These are phyloP conservation scores for Pholiota adiposa DNA, from an alignment of 1,284 basidiomycete genomes.

Conservation along the genomic window DNA sequence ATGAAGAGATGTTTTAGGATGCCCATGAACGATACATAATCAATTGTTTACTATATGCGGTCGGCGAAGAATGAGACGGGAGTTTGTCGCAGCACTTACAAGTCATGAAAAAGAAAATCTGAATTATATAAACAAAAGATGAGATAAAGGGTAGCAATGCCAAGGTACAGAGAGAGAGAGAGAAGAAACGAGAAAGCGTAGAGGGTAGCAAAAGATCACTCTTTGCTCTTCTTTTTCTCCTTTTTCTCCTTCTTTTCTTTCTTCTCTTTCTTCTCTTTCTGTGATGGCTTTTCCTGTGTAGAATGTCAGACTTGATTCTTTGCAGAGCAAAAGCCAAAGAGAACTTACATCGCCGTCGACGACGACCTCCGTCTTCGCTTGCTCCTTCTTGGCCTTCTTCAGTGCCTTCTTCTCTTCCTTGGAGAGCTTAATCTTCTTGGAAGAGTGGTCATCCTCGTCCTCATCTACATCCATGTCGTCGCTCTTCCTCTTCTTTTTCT, in stretches of 20 bases:
- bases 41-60: no score
- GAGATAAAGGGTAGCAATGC: constrained; percentile 14
- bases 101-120: neutral
- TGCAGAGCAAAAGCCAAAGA: neutral
- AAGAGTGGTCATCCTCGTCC: constrained; percentile 54
- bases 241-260: constrained; percentile 45
- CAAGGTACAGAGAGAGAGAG: constrained; percentile 16
- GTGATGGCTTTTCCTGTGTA: constrained; percentile 30
- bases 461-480: constrained; percentile 67
- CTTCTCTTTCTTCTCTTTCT: constrained; percentile 40
- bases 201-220: constrained; percentile 30
- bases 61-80: neutral
- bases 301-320: constrained; percentile 4
- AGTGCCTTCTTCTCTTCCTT: constrained; percentile 85
- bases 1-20: no score
- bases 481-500: constrained; percentile 66
- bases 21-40: no score
- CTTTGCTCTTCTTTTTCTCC: constrained; percentile 53
- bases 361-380: constrained; percentile 48
- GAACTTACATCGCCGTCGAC: constrained; percentile 39
- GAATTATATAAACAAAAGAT: constrained; percentile 9
- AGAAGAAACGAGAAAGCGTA: constrained; percentile 4
- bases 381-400: constrained; percentile 78
- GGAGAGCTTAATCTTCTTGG: constrained; percentile 75
- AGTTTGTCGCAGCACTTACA: neutral